Evolutionary conservation across 306 rosid species (phyloP).

Genomic region (Pyrus bretschneideri): DNA sequence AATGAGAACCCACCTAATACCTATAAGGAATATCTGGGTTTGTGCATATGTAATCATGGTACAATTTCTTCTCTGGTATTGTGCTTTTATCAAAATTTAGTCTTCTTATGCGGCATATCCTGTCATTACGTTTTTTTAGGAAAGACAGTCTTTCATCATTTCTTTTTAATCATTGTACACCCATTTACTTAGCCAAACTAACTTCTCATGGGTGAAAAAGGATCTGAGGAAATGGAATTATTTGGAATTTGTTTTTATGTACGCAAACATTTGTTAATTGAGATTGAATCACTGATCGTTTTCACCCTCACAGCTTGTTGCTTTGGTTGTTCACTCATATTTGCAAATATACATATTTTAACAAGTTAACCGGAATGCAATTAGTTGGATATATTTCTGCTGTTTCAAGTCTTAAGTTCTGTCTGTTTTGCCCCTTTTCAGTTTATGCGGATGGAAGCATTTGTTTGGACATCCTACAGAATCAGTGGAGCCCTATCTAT

Average conservation of each 20-base stretch:
- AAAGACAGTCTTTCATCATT: not conserved
- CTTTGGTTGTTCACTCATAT: not conserved
- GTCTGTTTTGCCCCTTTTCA: constrained; percentile 28
- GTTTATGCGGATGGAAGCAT: constrained; percentile 99
- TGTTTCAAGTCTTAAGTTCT: constrained; percentile 17
- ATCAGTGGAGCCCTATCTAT: constrained; percentile 97
- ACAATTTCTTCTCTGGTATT: not conserved
- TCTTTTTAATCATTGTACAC: not conserved
- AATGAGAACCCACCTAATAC: not conserved
- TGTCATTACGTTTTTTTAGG: not conserved
- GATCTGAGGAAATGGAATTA: not conserved
- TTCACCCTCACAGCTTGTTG: not conserved
- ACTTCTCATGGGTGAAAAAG: not conserved
- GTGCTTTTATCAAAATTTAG: not conserved
- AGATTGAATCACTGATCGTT: not conserved
- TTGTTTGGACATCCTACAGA: constrained; percentile 93
- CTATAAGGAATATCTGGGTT: not conserved
- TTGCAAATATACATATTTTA: not conserved
- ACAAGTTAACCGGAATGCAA: not conserved
- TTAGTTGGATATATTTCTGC: not conserved
- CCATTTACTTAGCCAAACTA: not conserved
- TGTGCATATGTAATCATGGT: not conserved
- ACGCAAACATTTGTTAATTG: not conserved
- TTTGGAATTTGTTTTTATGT: not conserved
- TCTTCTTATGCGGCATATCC: not conserved